Evolutionary conservation across 2,329 filamentous ascomycete species (phyloP), one percentile per base, ranked within the genome.

Genomic region (Sarocladium brachiariae): DNA sequence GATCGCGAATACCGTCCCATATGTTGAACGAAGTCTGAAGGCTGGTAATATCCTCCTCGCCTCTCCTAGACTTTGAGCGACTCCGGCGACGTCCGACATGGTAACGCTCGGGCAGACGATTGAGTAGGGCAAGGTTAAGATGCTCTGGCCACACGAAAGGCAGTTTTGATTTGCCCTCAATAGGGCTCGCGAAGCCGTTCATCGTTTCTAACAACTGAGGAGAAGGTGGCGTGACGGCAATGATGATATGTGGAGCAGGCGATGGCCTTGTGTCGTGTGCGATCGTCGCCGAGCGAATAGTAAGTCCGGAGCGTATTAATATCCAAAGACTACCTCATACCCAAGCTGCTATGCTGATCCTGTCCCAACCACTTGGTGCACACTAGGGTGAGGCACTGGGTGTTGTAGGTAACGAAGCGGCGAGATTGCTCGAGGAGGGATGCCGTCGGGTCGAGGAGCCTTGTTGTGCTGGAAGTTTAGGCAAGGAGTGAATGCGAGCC

Each of bases 21-120:
- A 89, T 84, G 57, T 86, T 90, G 68, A 90, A 87, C 1, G 90
- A 96, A 14, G 83, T 90, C 67, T 95, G 80, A 51, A 96, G 75
- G 25, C 77, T 77, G 48, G 89, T 80, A 61, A 96, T 81, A 55
- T 85, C 86, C 48, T 87, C 66, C 39, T 62, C 59, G 38, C 63
- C 64, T 24, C 59, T 56, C 54, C 67, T 68, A 11, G 67, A 67
- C 60, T 70, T 70, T 52, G 69, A 68, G 45, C 68, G 64, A 46
- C 62, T 63, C 43, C 70, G 67, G 46, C 61, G 64, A 34, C 70
- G 67, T 50, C 65, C 63, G 53, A 63, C 61, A 53, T 66, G 64
- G 56, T 70, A 71, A 54, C 69, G 68, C 27, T 62, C 63, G 24
- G 70, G 69, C 18, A 69, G 63, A 35, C 67, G 70, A 56, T 70